Evolutionary conservation across 495 filamentous ascomycete species (phyloP).

Genomic region (Copromyces sp.): DNA sequence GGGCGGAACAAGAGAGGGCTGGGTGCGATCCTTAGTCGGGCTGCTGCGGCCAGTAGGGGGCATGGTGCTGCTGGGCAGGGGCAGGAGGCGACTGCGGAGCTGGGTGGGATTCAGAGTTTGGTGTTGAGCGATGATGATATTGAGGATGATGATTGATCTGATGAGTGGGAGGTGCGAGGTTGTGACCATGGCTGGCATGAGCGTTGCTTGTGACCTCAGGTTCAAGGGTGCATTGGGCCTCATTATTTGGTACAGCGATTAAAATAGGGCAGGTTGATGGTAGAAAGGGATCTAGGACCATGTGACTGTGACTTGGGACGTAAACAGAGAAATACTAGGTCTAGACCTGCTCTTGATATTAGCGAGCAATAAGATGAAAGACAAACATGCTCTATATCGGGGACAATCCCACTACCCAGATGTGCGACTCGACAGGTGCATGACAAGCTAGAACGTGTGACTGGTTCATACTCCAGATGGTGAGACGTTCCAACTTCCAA

Average conservation of each 20-base stretch:
- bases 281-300: background rate
- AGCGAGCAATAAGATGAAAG: background rate
- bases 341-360: background rate
- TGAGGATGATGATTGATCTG: conserved; percentile 66
- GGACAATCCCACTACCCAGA: background rate
- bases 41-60: conserved; percentile 8
- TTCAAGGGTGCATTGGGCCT: background rate
- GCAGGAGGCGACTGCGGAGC: conserved; percentile 20
- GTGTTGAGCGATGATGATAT: conserved; percentile 94
- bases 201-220: rapidly evolving
- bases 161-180: background rate
- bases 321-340: background rate
- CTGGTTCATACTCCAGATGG: background rate
- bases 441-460: background rate
- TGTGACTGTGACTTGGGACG: background rate
- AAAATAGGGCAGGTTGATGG: background rate
- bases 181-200: background rate
- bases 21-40: conserved; percentile 18
- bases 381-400: background rate
- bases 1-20: conserved; percentile 26
- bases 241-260: background rate
- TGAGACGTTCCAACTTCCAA: background rate
- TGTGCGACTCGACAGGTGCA: background rate
- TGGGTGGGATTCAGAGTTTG: conserved; percentile 47
- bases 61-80: conserved; percentile 5